Evolutionary conservation across 345 rosid genomes (phyloP).

Genomic region (Abelmoschus esculentus): DNA sequence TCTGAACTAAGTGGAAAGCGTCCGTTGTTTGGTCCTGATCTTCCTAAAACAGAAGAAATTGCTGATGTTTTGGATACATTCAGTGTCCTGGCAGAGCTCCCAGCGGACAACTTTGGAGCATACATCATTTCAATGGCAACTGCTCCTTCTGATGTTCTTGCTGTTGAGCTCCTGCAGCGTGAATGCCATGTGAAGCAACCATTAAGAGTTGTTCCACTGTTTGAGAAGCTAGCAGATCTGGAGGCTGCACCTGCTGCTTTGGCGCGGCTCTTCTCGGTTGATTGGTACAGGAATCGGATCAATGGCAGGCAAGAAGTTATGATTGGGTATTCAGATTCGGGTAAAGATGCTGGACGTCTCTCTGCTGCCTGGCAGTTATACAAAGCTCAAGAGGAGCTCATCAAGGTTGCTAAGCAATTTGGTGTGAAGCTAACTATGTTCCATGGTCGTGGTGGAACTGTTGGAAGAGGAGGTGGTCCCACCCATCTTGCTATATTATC

Average conservation of each 20-base stretch:
- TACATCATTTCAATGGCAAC: conserved; percentile 98
- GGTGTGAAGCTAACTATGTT: conserved; percentile 97
- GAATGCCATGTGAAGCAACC: conserved; percentile 88
- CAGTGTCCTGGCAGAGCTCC: conserved; percentile 76
- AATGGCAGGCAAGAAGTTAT: conserved; percentile 97
- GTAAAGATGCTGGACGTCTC: conserved; percentile 93
- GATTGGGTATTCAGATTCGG: conserved; percentile 98
- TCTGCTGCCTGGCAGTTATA: conserved; percentile 98
- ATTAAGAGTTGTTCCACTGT: conserved; percentile 91
- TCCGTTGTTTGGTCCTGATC: conserved; percentile 93
- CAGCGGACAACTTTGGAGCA: conserved; percentile 78
- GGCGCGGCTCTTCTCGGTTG: conserved; percentile 78
- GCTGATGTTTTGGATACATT: conserved; percentile 84
- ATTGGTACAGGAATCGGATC: conserved; percentile 84
- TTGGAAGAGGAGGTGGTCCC: conserved; percentile 99
- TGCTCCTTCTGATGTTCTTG: conserved; percentile 88
- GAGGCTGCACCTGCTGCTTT: conserved; percentile 98
- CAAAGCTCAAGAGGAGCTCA: conserved; percentile 96
- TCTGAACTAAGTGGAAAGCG: conserved; percentile 87
- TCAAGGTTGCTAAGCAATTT: conserved; percentile 70
- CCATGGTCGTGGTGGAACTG: conserved; percentile 99
- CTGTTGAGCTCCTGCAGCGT: conserved; percentile 91
- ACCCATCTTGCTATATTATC: conserved; percentile 98
- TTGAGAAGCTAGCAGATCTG: conserved; percentile 95
- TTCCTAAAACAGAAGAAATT: conserved; percentile 88